Conservation (phyloP, 1,284 basidiomycete species). For the Xanthoconium separans region DNA sequence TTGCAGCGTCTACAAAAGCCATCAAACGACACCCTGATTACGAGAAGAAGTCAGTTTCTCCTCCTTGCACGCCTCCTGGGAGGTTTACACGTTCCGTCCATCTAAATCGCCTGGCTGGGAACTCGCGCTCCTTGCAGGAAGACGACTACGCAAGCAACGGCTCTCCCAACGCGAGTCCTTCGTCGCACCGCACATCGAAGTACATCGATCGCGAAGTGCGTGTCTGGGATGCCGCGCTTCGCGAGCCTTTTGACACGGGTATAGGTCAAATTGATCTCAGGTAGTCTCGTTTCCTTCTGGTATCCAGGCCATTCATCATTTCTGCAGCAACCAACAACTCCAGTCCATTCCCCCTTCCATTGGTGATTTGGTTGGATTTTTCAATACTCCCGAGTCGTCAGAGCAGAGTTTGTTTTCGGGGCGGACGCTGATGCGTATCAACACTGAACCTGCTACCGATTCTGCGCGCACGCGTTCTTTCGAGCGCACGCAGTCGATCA, state of each 20-base stretch:
- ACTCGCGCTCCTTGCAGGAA: conserved; percentile 28
- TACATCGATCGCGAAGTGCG: conserved; percentile 29
- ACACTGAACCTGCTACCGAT: conserved; percentile 23
- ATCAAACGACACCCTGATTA: conserved; percentile 25
- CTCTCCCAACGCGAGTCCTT: conserved; percentile 13
- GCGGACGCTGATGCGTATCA: conserved; percentile 20
- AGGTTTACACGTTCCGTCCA: conserved; percentile 8
- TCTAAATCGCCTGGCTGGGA: conserved; percentile 5
- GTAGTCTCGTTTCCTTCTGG: conserved; percentile 12
- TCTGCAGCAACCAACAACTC: conserved; percentile 23
- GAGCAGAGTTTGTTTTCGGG: conserved; percentile 26
- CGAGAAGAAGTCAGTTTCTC: conserved; percentile 26
- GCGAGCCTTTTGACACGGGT: conserved; percentile 29
- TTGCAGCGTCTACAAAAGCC: conserved; percentile 34
- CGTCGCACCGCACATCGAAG: conserved; percentile 15
- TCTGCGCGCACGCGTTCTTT: conserved; percentile 27
- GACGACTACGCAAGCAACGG: conserved; percentile 14
- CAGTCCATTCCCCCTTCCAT: conserved; percentile 28
- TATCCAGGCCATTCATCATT: conserved; percentile 10
- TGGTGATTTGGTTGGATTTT: conserved; percentile 25
- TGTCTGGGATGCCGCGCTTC: conserved; percentile 31
- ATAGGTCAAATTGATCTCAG: conserved; percentile 35
- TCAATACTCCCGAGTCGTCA: conserved; percentile 31
- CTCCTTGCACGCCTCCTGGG: conserved; percentile 25
- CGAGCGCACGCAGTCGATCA: conserved; percentile 32